Base-by-base conservation (phyloP, 495 filamentous ascomycete species). In the Xylaria acuta region DNA sequence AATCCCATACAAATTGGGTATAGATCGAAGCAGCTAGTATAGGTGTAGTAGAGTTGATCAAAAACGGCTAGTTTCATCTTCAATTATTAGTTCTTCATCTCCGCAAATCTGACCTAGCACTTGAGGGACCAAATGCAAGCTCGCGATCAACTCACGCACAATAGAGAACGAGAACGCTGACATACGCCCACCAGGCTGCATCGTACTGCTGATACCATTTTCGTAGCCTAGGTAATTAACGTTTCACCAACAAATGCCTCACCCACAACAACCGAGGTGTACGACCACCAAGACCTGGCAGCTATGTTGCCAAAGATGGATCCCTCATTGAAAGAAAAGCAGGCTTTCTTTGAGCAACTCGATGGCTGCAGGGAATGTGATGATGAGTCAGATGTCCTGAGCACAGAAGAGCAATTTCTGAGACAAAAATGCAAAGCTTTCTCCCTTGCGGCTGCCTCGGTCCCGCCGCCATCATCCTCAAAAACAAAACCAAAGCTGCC, bases 291-390 rank as follows among this genome's bases (percentile, higher is more conserved):
- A 65, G 5, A 4, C 36, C 51, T 12, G 38, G 30, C 36, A 36
- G 51, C 27, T 22, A 32, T 41, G 22, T 14, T 36, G 49, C 58
- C 49, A 59, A 59, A 34, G 53, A 79, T 78, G 77, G 72, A 76
- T 65, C 36, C 59, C 51, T 60, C 70, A 38, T 54, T 79, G 56
- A 64, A 73, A 65, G 76, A 79, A 18, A 79, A 79, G 65, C 22
- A 69, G 30, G 74, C 74, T 43, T 79, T 79, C 72, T 79, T 79
- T 69, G 73, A 76, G 53, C 59, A 64, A 51, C 60, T 79, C 32
- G 38, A 66, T 25, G 69, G 60, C 11, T 72, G 60, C 62, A 69
- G 41, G 11, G 36, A 71, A n/a, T 38, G 56, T 22, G 64, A 70
- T 27, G 73, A 78, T 2, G 38, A 56, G 27, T 70, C 73, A 3